phyloP scores from a whole-genome alignment of 352 stramenopile genomes.

The Pythium grandisporangium region DNA sequence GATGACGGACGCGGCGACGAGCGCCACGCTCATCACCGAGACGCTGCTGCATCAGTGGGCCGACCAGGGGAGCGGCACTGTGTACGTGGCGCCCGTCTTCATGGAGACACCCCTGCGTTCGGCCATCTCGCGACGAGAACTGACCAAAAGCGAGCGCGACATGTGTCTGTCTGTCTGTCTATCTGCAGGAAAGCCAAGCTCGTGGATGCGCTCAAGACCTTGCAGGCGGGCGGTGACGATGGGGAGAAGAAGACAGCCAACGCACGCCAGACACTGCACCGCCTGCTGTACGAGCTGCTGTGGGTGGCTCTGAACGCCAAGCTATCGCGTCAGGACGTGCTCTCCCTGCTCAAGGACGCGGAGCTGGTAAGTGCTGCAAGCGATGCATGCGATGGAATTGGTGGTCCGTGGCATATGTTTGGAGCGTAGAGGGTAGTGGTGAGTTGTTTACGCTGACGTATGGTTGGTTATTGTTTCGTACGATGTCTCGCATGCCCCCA shows the following conservation, averaged over 20 bases:
- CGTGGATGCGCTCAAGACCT: constrained; percentile 24
- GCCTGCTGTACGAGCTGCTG: constrained; percentile 71
- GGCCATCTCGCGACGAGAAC: too few relatives aligned
- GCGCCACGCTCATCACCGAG: constrained; percentile 39
- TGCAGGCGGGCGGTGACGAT: too few relatives aligned
- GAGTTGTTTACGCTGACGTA: too few relatives aligned
- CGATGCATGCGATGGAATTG: too few relatives aligned
- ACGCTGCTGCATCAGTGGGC: constrained; percentile 49
- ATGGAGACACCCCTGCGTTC: too few relatives aligned
- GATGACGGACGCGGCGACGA: constrained; percentile 10
- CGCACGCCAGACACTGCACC: constrained; percentile 32
- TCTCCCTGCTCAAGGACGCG: constrained; percentile 59
- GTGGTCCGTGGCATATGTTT: too few relatives aligned
- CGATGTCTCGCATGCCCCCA: too few relatives aligned
- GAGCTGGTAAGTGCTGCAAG: constrained; percentile 24
- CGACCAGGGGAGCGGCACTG: constrained; percentile 35
- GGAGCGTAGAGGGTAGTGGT: too few relatives aligned
- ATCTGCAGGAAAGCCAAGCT: constrained; percentile 25
- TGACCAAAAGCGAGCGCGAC: too few relatives aligned
- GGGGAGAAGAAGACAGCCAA: too few relatives aligned
- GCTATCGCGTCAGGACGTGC: constrained; percentile 56
- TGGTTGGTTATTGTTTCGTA: too few relatives aligned
- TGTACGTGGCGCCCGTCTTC: too few relatives aligned
- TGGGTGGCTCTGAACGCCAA: constrained; percentile 66
- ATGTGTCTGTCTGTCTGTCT: not conserved